Evolutionary conservation across 1,284 basidiomycete genomes (phyloP), one percentile per base, ranked within the genome.

Genomic region (Rhizoctonia solani): DNA sequence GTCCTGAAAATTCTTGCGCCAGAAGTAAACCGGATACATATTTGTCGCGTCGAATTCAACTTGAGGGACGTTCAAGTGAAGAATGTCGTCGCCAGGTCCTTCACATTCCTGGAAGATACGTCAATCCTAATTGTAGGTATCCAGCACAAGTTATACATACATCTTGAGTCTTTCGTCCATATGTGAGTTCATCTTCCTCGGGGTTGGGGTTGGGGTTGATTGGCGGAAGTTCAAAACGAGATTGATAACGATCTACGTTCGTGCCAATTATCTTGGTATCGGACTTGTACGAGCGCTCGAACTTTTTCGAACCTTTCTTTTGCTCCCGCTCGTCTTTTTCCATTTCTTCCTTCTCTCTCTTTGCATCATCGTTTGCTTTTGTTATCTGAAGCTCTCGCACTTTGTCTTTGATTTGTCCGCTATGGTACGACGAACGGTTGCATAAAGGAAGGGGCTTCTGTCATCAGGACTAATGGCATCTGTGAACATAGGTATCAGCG

Each of bases 401-500:
- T n/a, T 8, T 8, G 16, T 39, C n/a, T n/a, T n/a, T 39, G 42
- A 19, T 2, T 25, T 34, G 9, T 55, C 54, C n/a, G 55, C 39
- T 16, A 29, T 21, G 39, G 6, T 29, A 30, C 55, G 55, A 25
- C 21, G 27, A 16, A 58, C 55, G 13, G 9, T 23, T 3, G 47
- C 41, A 23, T 39, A 44, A 4, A 14, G 21, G 41, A 25, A 46
- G 5, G 11, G 21, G 41, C n/a, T 23, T 19, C 21, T 44, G 21
- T 27, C 55, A 42, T 58, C 30, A 2, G 55, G 55, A 19, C 41
- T 44, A 21, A 58, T 44, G 14, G 55, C n/a, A 46, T 58, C 55
- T 58, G 4, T 23, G 11, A 13, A n/a, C 21, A 27, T 6, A 30
- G 6, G n/a, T 5, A 19, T 46, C 6, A 46, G 21, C 21, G 19